phyloP scores from a whole-genome alignment of 2,329 filamentous ascomycete genomes.

The Fusarium paranaense region DNA sequence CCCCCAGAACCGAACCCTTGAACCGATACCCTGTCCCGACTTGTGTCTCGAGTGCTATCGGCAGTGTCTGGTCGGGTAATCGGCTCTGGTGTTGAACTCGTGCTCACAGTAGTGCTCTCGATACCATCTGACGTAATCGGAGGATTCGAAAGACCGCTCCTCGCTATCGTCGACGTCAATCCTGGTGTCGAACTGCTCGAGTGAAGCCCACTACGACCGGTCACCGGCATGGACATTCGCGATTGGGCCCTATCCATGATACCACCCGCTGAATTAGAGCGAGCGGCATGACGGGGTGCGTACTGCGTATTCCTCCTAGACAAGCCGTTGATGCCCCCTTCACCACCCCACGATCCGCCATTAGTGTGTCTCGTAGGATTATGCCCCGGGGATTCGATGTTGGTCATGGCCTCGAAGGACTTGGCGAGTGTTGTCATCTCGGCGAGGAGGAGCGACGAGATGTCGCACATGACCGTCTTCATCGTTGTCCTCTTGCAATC shows the following conservation, averaged over 20 bases:
- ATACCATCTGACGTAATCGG: slow-evolving; percentile 63
- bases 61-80: slow-evolving; percentile 52
- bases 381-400: slow-evolving; percentile 80
- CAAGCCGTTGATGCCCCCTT: slow-evolving; percentile 50
- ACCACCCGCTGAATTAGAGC: slow-evolving; percentile 66
- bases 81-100: slow-evolving; percentile 56
- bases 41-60: slow-evolving; percentile 62
- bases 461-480: slow-evolving; percentile 83
- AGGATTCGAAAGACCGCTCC: slow-evolving; percentile 61
- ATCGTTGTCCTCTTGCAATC: slow-evolving; percentile 82
- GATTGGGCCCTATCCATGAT: slow-evolving; percentile 69
- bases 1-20: slow-evolving; percentile 79
- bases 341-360: slow-evolving; percentile 55
- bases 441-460: slow-evolving; percentile 78
- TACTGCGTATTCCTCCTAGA: slow-evolving; percentile 69
- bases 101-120: slow-evolving; percentile 50
- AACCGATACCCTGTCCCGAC: slow-evolving; percentile 69
- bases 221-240: slow-evolving; percentile 85
- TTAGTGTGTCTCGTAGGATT: slow-evolving; percentile 56
- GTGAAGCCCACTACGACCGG: slow-evolving; percentile 57
- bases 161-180: slow-evolving; percentile 63
- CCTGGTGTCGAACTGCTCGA: slow-evolving; percentile 60
- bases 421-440: slow-evolving; percentile 81
- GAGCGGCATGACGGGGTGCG: slow-evolving; percentile 55
- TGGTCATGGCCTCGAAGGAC: slow-evolving; percentile 77